phyloP scores from a whole-genome alignment of 441 rosid species.

The Macaranga tanarius region DNA sequence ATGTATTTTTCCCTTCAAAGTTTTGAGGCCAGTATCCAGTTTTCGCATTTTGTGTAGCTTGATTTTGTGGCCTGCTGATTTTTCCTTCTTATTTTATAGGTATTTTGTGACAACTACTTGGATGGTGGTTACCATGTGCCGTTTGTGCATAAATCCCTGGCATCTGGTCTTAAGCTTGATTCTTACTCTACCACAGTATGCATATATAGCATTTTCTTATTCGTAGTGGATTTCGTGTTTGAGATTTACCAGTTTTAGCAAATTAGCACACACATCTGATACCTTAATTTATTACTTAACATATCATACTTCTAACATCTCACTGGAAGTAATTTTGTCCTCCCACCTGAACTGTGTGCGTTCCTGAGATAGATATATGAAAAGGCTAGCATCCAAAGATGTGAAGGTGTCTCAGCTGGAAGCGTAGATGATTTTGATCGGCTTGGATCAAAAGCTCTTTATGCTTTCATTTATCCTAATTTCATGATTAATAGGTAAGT shows the following conservation, averaged over 20 bases:
- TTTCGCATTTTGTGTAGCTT: neutral
- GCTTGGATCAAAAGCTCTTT: slow-evolving; percentile 74
- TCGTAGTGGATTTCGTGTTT: neutral
- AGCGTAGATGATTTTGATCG: slow-evolving; percentile 44
- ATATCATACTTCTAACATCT: neutral
- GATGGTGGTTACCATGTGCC: slow-evolving; percentile 99
- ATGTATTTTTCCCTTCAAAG: no score
- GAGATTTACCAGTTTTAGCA: neutral
- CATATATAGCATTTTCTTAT: slow-evolving; percentile 7
- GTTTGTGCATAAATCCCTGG: slow-evolving; percentile 81
- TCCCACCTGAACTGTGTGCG: slow-evolving; percentile 8
- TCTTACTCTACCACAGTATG: slow-evolving; percentile 75
- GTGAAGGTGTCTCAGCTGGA: slow-evolving; percentile 50
- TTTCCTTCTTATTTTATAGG: slow-evolving; percentile 43
- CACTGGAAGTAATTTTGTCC: neutral
- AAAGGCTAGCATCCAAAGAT: slow-evolving; percentile 82
- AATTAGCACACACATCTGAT: neutral
- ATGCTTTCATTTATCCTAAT: slow-evolving; percentile 84
- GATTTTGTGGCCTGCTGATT: slow-evolving; percentile 16
- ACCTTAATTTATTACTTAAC: neutral
- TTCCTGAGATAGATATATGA: slow-evolving; percentile 48
- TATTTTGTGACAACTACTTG: slow-evolving; percentile 90
- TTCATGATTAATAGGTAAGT: slow-evolving; percentile 89
- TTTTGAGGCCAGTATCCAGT: neutral
- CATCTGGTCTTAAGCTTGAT: slow-evolving; percentile 71